phyloP scores from a whole-genome alignment of 805 yeast genomes.

The Pichia nakasei region DNA sequence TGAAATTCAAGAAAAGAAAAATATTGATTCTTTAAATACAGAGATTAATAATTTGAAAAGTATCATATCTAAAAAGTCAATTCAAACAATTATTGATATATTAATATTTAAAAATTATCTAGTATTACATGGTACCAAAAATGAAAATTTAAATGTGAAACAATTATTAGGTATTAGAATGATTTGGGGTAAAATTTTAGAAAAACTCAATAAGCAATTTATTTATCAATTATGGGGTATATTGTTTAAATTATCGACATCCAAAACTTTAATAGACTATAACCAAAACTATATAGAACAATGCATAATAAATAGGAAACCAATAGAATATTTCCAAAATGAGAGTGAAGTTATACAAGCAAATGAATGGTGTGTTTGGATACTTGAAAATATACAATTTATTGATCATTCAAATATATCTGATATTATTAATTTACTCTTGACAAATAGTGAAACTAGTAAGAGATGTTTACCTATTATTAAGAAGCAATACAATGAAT shows the following conservation, averaged over 20 bases:
- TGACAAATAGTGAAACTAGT: constrained; percentile 6
- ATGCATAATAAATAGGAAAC: neutral
- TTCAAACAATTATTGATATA: constrained; percentile 18
- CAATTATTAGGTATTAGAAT: constrained; percentile 22
- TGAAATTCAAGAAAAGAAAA: constrained; percentile 30
- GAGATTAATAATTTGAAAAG: constrained; percentile 1
- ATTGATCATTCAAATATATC: constrained; percentile 12
- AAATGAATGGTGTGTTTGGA: constrained; percentile 8
- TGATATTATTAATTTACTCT: constrained; percentile 7
- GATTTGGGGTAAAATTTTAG: constrained; percentile 24
- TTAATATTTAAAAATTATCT: constrained; percentile 28
- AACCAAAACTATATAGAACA: constrained; percentile 1
- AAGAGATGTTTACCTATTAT: constrained; percentile 1
- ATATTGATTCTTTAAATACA: constrained; percentile 32
- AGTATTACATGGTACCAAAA: constrained; percentile 17
- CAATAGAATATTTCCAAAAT: constrained; percentile 4
- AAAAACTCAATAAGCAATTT: constrained; percentile 14
- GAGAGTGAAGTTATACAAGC: constrained; percentile 5
- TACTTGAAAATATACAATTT: constrained; percentile 11
- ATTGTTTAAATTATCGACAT: constrained; percentile 11
- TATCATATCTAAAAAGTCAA: neutral
- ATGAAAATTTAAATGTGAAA: constrained; percentile 14
- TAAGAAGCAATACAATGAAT: neutral
- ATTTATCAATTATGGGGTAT: constrained; percentile 11
- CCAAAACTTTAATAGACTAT: constrained; percentile 3